These are phyloP conservation scores for Cystobasidium pallidum DNA, from an alignment of 1,284 basidiomycete genomes.

Conservation along the genomic window DNA sequence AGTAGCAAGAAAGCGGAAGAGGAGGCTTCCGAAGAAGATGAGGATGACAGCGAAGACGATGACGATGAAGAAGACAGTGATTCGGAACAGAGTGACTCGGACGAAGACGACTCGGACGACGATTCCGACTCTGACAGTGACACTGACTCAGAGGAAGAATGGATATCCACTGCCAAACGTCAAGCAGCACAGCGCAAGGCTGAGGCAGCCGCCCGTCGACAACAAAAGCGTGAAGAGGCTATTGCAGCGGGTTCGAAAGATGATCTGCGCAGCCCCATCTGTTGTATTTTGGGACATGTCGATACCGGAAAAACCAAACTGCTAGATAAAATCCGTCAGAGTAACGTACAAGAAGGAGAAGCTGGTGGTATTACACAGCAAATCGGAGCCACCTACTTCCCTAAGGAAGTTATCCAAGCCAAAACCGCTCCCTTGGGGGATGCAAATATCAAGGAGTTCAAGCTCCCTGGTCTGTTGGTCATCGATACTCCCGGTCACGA, in stretches of 20 bases:
- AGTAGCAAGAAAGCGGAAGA: slow-evolving; percentile 43
- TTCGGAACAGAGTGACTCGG: slow-evolving; percentile 56
- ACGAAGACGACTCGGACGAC: slow-evolving; percentile 61
- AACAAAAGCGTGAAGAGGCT: slow-evolving; percentile 82
- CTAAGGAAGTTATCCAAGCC: slow-evolving; percentile 88
- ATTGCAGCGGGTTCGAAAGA: slow-evolving; percentile 86
- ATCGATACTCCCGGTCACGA: slow-evolving; percentile 99
- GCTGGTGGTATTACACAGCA: slow-evolving; percentile 99
- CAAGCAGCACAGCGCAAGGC: slow-evolving; percentile 77
- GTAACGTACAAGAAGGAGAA: slow-evolving; percentile 99
- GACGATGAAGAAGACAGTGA: slow-evolving; percentile 54
- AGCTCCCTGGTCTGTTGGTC: slow-evolving; percentile 92
- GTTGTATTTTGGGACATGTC: slow-evolving; percentile 99
- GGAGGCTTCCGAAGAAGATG: slow-evolving; percentile 42
- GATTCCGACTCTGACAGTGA: slow-evolving; percentile 68
- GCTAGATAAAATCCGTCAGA: slow-evolving; percentile 99
- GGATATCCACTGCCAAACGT: slow-evolving; percentile 58
- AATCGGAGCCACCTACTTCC: slow-evolving; percentile 99
- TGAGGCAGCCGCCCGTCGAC: slow-evolving; percentile 77
- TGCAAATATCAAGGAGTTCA: slow-evolving; percentile 84
- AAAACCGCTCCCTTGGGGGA: slow-evolving; percentile 92
- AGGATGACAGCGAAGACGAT: slow-evolving; percentile 53
- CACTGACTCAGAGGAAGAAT: slow-evolving; percentile 57
- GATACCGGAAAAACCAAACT: slow-evolving; percentile 99
- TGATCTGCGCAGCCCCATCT: slow-evolving; percentile 92